Conservation (phyloP, 2,329 filamentous ascomycete genomes). For the Fusarium duplospermum region DNA sequence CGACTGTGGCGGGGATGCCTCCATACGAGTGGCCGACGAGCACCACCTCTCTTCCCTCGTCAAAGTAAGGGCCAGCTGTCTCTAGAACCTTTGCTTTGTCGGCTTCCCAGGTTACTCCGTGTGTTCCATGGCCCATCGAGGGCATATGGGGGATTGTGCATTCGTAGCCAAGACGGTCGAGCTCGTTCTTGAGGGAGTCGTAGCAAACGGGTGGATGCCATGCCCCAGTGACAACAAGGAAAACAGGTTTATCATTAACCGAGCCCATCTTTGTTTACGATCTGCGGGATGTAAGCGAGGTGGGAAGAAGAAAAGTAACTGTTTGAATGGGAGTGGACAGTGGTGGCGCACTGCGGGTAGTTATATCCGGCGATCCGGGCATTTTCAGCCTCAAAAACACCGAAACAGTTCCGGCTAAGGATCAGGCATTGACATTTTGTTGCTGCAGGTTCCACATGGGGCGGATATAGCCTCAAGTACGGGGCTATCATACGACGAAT, state of each 20-base stretch:
- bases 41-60: not conserved
- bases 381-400: not conserved
- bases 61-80: conserved; percentile 8
- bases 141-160: conserved; percentile 2
- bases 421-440: not conserved
- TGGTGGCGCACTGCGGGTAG: not conserved
- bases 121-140: not conserved
- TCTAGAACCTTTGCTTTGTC: conserved; percentile 7
- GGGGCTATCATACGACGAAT: not conserved
- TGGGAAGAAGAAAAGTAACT: not conserved
- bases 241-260: not conserved
- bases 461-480: not conserved
- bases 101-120: conserved; percentile 20
- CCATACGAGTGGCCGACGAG: conserved; percentile 24
- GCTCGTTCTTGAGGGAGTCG: not conserved
- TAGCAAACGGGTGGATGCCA: conserved; percentile 27
- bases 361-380: not conserved
- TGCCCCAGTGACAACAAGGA: conserved; percentile 20
- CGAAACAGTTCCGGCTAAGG: not conserved
- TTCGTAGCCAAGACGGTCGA: not conserved
- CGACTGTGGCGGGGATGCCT: conserved; percentile 17
- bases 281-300: not conserved
- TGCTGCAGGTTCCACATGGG: not conserved
- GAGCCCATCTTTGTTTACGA: not conserved
- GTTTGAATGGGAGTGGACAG: not conserved